Conservation (phyloP, 1,139 yeast species). For the Debaryomycetaceae sp. region DNA sequence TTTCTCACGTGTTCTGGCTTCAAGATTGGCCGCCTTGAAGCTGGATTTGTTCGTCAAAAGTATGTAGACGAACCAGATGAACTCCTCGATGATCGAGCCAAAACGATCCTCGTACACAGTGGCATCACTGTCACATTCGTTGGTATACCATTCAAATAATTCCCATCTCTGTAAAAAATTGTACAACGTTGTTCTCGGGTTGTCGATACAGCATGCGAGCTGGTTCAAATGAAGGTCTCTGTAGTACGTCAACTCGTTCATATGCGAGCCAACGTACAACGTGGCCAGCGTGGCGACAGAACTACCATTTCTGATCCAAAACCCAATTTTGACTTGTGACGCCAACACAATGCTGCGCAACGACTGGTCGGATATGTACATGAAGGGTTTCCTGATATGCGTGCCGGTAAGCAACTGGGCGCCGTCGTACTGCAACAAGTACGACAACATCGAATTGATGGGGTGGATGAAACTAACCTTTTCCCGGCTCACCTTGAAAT, state of each 20-base stretch:
- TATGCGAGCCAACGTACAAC: constrained; percentile 28
- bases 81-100: constrained; percentile 45
- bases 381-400: constrained; percentile 22
- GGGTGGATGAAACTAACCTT: constrained; percentile 57
- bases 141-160: constrained; percentile 46
- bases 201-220: constrained; percentile 42
- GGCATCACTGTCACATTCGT: constrained; percentile 22
- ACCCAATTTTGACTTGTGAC: constrained; percentile 72
- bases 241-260: constrained; percentile 31
- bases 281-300: constrained; percentile 46
- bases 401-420: constrained; percentile 4
- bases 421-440: constrained; percentile 31
- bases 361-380: constrained; percentile 50
- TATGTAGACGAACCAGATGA: constrained; percentile 53
- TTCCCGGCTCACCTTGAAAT: constrained; percentile 45
- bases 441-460: constrained; percentile 49
- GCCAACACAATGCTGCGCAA: constrained; percentile 61
- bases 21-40: constrained; percentile 27
- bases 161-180: constrained; percentile 64
- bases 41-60: constrained; percentile 51
- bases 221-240: constrained; percentile 60
- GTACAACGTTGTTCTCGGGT: constrained; percentile 35
- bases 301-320: constrained; percentile 87
- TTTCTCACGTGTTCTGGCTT: constrained; percentile 18
- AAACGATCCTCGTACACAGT: constrained; percentile 61